A percentile compares a stretch with the other conserved stretches of the same genome.
phyloP scores from a whole-genome alignment of 306 rosid species.

The Dryas drummondii region DNA sequence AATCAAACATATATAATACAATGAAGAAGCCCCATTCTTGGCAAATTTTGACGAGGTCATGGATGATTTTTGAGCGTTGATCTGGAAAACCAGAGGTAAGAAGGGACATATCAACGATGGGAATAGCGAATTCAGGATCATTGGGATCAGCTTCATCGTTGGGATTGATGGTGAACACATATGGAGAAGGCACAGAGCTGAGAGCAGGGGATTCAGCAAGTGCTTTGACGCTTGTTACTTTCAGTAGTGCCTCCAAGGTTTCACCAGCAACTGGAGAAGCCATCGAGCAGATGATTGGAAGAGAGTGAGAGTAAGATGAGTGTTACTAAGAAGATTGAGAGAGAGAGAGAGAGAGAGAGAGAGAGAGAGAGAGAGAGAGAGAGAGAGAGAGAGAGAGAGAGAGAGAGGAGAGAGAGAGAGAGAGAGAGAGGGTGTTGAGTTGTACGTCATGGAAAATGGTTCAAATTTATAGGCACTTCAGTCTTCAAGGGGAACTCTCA shows the following conservation, averaged over 20 bases:
- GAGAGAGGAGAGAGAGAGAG: too few relatives aligned
- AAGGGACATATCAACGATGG: conserved; percentile 43
- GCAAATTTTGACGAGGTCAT: conserved; percentile 42
- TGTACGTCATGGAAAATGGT: too few relatives aligned
- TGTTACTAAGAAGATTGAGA: too few relatives aligned
- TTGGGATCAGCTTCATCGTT: conserved; percentile 32
- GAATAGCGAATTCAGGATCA: conserved; percentile 6
- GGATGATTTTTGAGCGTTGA: conserved; percentile 29
- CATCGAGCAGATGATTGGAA: not conserved
- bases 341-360: too few relatives aligned
- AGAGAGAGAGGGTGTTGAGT: too few relatives aligned
- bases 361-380: too few relatives aligned
- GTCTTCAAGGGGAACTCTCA: too few relatives aligned
- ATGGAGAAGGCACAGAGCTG: conserved; percentile 9
- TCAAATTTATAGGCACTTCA: too few relatives aligned
- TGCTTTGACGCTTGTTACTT: conserved; percentile 38
- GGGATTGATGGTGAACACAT: conserved; percentile 27
- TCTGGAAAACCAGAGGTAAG: conserved; percentile 40
- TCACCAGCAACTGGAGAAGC: not conserved
- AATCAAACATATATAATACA: conserved; percentile 9
- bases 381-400: too few relatives aligned
- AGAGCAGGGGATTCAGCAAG: conserved; percentile 34
- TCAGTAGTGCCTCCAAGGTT: not conserved
- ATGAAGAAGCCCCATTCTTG: conserved; percentile 10
- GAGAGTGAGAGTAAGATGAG: too few relatives aligned